Conservation (phyloP, 805 yeast genomes). For the Cyberlindnera mrakii region DNA sequence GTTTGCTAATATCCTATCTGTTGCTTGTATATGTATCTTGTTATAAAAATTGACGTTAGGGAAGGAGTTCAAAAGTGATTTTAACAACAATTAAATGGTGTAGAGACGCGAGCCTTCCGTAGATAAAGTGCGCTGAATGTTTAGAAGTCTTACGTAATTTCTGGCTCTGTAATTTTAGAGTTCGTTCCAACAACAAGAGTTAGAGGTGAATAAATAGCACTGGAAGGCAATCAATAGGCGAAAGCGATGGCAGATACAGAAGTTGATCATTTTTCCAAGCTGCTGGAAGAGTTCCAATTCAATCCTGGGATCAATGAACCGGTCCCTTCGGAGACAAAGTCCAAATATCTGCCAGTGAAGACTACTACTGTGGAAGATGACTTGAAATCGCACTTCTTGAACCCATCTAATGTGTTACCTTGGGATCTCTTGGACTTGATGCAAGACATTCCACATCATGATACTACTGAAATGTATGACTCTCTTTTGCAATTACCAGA, state of each 20-base stretch:
- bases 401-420: constrained; percentile 56
- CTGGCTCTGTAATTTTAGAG: too few relatives aligned
- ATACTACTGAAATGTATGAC: constrained; percentile 19
- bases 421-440: constrained; percentile 69
- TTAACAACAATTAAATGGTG: too few relatives aligned
- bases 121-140: background rate
- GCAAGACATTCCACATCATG: constrained; percentile 46
- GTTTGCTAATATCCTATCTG: too few relatives aligned
- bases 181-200: too few relatives aligned
- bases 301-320: background rate
- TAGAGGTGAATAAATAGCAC: too few relatives aligned
- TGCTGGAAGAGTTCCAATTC: constrained; percentile 5
- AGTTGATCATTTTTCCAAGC: constrained; percentile 4
- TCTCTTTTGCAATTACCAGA: constrained; percentile 51
- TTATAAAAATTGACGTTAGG: background rate
- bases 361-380: constrained; percentile 8
- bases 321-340: background rate
- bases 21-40: background rate
- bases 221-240: too few relatives aligned
- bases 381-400: constrained; percentile 40
- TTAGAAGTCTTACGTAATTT: too few relatives aligned
- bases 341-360: background rate
- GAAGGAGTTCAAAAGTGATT: constrained; percentile 7
- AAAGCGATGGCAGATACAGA: constrained; percentile 14
- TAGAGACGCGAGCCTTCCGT: too few relatives aligned